phyloP scores from a whole-genome alignment of 1,139 yeast genomes.

The Zygoascus hellenicus region DNA sequence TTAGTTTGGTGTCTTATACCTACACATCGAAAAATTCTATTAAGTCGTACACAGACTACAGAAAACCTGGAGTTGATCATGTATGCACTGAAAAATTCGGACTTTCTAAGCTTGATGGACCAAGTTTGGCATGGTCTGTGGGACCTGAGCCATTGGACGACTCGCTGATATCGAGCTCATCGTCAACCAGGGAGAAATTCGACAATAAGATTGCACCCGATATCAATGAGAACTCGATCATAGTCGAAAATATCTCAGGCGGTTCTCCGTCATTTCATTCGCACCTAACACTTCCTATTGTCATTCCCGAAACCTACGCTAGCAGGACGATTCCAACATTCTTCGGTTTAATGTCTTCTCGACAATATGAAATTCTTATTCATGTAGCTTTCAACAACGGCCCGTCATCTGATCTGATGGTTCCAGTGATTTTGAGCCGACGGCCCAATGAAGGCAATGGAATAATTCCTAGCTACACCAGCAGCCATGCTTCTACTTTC shows the following conservation, averaged over 20 bases:
- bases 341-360: conserved; percentile 11
- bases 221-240: too few species aligned
- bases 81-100: neutral
- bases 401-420: conserved; percentile 3
- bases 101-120: conserved; percentile 4
- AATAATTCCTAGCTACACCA: neutral
- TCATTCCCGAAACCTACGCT: neutral
- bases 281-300: conserved; percentile 1
- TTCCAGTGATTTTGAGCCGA: conserved; percentile 6
- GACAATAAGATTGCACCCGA: too few species aligned
- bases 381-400: conserved; percentile 1
- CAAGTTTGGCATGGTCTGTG: neutral
- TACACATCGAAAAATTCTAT: neutral
- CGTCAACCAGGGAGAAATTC: too few species aligned
- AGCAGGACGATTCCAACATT: conserved; percentile 11
- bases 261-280: neutral
- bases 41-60: neutral
- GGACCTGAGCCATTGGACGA: too few species aligned
- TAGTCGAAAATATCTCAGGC: too few species aligned
- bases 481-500: neutral
- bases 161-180: too few species aligned
- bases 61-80: neutral
- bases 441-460: neutral
- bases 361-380: conserved; percentile 14
- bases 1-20: conserved; percentile 8